These are phyloP conservation scores for Naganishia antarctica DNA, from an alignment of 768 basidiomycete genomes.

Conservation along the genomic window DNA sequence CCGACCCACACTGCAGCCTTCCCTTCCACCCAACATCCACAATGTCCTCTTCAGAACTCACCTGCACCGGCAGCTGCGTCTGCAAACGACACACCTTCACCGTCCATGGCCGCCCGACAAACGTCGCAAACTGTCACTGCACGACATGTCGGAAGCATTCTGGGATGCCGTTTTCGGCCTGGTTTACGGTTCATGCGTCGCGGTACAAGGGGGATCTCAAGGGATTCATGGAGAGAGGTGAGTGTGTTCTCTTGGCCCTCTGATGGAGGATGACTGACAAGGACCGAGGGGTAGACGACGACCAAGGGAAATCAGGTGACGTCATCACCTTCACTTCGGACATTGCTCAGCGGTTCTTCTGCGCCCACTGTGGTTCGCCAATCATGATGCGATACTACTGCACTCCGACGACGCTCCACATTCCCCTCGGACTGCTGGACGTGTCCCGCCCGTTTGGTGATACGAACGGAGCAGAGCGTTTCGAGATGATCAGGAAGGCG, in stretches of 20 bases:
- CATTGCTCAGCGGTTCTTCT: conserved; percentile 7
- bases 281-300: neutral
- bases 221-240: neutral
- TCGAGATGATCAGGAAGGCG: neutral
- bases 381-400: conserved; percentile 6
- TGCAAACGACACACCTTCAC: neutral
- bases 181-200: neutral
- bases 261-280: neutral
- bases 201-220: conserved; percentile 1
- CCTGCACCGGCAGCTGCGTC: neutral
- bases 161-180: conserved; percentile 1
- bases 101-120: neutral
- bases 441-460: neutral
- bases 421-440: conserved; percentile 6
- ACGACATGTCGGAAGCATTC: neutral
- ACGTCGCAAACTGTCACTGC: conserved; percentile 15
- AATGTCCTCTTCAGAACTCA: neutral
- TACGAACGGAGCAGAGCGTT: neutral
- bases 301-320: neutral
- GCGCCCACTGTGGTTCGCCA: neutral
- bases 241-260: neutral
- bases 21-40: neutral
- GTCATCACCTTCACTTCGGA: neutral
- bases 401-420: conserved; percentile 4
- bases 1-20: neutral